phyloP scores from a whole-genome alignment of 2,329 filamentous ascomycete species.

The Aspergillus tamarii region DNA sequence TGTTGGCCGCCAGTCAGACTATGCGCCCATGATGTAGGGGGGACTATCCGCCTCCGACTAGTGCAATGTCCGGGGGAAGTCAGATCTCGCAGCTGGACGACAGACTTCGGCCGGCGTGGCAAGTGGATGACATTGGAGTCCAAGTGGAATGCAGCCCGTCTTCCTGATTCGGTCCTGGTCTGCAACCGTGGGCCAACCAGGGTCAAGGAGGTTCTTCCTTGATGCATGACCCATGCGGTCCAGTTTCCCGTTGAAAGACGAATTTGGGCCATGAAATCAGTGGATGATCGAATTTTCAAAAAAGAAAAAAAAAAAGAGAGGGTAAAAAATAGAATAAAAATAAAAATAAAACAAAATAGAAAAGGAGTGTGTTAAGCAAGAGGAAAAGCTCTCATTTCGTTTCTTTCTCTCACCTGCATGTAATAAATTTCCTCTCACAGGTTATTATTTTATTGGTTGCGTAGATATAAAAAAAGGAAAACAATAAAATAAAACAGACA shows the following conservation, averaged over 20 bases:
- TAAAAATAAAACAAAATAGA: background rate
- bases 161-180: slow-evolving; percentile 17
- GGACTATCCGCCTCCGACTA: slow-evolving; percentile 1
- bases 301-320: background rate
- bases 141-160: background rate
- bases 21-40: slow-evolving; percentile 8
- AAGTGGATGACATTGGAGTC: slow-evolving; percentile 9
- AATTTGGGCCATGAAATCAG: background rate
- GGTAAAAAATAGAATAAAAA: background rate
- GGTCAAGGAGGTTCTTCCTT: background rate
- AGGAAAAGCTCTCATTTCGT: background rate
- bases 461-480: background rate
- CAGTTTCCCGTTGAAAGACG: background rate
- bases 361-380: background rate
- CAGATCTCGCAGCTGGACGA: slow-evolving; percentile 5
- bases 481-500: background rate
- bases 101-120: slow-evolving; percentile 13
- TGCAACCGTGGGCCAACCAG: slow-evolving; percentile 15
- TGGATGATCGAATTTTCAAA: background rate
- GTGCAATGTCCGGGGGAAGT: background rate
- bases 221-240: slow-evolving; percentile 1
- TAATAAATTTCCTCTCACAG: background rate
- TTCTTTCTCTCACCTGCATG: background rate
- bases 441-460: background rate
- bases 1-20: slow-evolving; percentile 10